A percentile compares a stretch with the other conserved stretches of the same genome.
These are phyloP conservation scores for Gilbertella persicaria DNA, from an alignment of 371 early-diverging fungal species.

Conservation along the genomic window DNA sequence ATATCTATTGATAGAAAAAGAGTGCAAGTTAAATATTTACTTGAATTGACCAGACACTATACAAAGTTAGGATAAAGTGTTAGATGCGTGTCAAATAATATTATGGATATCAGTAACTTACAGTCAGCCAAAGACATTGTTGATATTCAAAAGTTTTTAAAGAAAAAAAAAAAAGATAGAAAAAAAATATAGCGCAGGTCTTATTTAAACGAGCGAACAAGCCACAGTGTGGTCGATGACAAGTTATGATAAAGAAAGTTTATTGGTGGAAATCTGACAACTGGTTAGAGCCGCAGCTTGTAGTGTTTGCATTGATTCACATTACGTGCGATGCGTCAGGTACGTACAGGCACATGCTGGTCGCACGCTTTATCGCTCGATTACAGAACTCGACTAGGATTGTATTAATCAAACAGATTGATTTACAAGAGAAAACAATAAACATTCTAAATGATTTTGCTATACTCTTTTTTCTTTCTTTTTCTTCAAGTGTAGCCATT, in stretches of 20 bases:
- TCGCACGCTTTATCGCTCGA: no score
- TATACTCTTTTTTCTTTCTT: no score
- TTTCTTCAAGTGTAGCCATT: no score
- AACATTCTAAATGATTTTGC: no score
- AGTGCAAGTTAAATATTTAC: slow-evolving; percentile 24
- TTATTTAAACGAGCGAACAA: background rate
- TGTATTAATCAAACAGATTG: no score
- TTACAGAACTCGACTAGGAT: no score
- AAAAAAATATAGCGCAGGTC: background rate
- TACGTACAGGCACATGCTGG: no score
- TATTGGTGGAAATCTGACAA: background rate
- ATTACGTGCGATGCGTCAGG: no score
- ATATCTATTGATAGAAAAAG: slow-evolving; percentile 3
- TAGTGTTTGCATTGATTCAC: no score
- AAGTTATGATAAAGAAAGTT: background rate
- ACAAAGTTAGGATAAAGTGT: background rate
- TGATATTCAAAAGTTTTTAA: slow-evolving; percentile 6
- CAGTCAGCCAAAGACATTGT: slow-evolving; percentile 52
- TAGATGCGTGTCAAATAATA: background rate
- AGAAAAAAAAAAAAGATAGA: slow-evolving; percentile 10
- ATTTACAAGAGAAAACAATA: no score
- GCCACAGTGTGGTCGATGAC: background rate
- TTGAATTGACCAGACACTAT: slow-evolving; percentile 57
- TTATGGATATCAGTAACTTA: slow-evolving; percentile 17
- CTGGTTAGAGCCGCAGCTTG: background rate